phyloP scores from a whole-genome alignment of 2,329 filamentous ascomycete genomes.

The Alternaria brassicicola region DNA sequence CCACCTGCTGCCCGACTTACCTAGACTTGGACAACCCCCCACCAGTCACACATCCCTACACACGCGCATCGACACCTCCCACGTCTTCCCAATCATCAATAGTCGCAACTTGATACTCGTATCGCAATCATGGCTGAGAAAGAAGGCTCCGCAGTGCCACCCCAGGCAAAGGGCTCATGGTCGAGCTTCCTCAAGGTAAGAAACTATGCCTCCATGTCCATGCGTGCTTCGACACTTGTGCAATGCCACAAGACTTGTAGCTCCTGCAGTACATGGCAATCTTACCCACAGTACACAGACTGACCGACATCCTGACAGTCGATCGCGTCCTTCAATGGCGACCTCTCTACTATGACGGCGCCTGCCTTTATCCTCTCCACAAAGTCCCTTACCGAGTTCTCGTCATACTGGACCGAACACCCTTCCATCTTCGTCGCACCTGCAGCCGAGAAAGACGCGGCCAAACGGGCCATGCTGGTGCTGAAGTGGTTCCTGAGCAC shows the following conservation, averaged over 20 bases:
- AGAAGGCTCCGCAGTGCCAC: conserved; percentile 56
- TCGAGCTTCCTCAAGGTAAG: conserved; percentile 57
- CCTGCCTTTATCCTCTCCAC: conserved; percentile 63
- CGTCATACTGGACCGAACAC: conserved; percentile 64
- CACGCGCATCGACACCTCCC: neutral
- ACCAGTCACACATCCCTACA: conserved; percentile 8
- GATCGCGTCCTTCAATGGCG: conserved; percentile 62
- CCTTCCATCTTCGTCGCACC: conserved; percentile 77
- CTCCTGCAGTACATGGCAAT: neutral
- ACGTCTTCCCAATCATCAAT: neutral
- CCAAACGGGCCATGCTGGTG: conserved; percentile 84
- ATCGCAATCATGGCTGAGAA: conserved; percentile 35
- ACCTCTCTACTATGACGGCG: conserved; percentile 62
- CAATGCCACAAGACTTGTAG: neutral
- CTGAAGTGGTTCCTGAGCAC: conserved; percentile 96
- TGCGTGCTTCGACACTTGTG: neutral
- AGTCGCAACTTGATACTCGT: no score
- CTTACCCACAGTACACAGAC: no score
- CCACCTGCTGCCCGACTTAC: neutral
- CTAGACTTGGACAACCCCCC: neutral
- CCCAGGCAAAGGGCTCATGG: conserved; percentile 56
- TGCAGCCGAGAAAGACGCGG: conserved; percentile 76
- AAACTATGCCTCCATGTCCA: neutral
- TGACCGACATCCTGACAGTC: conserved; percentile 46
- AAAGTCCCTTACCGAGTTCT: conserved; percentile 62